Evolutionary conservation across 768 basidiomycete genomes (phyloP).

Genomic region (Gloeopeniophorella convolvens): DNA sequence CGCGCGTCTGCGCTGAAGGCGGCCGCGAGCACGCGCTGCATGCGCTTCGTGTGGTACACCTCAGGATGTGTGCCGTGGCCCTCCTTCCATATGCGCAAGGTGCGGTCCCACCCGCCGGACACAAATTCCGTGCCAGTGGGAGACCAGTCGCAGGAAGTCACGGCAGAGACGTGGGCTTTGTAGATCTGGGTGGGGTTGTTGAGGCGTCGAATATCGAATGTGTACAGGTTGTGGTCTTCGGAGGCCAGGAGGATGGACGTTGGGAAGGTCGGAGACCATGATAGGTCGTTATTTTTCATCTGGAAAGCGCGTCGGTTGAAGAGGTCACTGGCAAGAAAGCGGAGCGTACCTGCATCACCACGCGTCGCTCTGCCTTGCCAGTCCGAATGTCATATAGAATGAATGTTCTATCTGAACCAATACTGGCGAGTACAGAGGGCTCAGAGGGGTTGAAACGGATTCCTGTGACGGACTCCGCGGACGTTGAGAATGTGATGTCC

Average conservation of each 20-base stretch:
- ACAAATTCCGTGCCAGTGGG: conserved; percentile 96
- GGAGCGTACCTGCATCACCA: conserved; percentile 77
- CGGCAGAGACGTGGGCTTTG: conserved; percentile 95
- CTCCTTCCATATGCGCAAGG: conserved; percentile 88
- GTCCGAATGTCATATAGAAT: conserved; percentile 95
- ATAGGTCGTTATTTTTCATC: conserved; percentile 85
- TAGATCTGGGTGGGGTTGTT: conserved; percentile 83
- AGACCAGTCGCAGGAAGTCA: conserved; percentile 96
- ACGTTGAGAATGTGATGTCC: conserved; percentile 79
- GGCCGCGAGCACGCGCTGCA: conserved; percentile 93
- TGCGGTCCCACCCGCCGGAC: conserved; percentile 94
- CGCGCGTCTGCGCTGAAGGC: conserved; percentile 86
- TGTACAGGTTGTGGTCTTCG: conserved; percentile 97
- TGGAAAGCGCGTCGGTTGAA: conserved; percentile 25
- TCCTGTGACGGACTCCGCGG: conserved; percentile 81
- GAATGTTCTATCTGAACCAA: conserved; percentile 93
- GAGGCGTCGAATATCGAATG: conserved; percentile 90
- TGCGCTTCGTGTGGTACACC: conserved; percentile 96
- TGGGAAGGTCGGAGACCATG: conserved; percentile 96
- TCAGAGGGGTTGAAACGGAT: conserved; percentile 94
- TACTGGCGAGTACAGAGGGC: conserved; percentile 88
- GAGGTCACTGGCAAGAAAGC: not conserved
- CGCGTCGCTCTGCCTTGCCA: conserved; percentile 87
- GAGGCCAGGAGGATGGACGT: conserved; percentile 90
- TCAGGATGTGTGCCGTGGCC: conserved; percentile 77